Conservation (phyloP, 176 grass and related monocot genomes). For the Puya raimondii region DNA sequence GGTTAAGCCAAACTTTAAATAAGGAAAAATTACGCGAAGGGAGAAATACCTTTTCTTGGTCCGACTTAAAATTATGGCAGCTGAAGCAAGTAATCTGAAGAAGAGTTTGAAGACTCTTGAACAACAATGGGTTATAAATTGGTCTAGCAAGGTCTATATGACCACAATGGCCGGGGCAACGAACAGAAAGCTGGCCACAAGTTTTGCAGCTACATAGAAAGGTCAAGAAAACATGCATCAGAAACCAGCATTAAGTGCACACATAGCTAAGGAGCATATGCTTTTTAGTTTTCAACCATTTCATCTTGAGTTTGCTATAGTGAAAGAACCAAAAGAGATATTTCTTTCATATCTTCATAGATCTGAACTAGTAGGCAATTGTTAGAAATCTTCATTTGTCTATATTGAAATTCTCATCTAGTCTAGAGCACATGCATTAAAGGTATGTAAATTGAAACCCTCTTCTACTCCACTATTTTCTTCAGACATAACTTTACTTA, state of each 20-base stretch:
- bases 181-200: constrained; percentile 50
- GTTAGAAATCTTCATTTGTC: too few relatives aligned
- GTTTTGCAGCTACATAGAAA: constrained; percentile 57
- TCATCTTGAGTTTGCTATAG: too few relatives aligned
- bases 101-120: constrained; percentile 43
- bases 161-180: constrained; percentile 84
- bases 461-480: too few relatives aligned
- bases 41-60: constrained; percentile 36
- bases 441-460: too few relatives aligned
- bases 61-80: constrained; percentile 66
- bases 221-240: constrained; percentile 13
- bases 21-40: not conserved
- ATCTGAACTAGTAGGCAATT: too few relatives aligned
- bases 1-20: not conserved
- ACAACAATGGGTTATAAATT: constrained; percentile 80
- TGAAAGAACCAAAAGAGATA: too few relatives aligned
- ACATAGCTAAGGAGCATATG: constrained; percentile 1
- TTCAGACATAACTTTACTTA: too few relatives aligned
- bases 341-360: too few relatives aligned
- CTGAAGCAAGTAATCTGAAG: constrained; percentile 59
- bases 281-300: not conserved
- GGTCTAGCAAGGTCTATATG: constrained; percentile 66
- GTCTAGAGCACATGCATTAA: too few relatives aligned
- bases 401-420: too few relatives aligned
- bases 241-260: not conserved